Evolutionary conservation across 1,139 yeast species (phyloP), one percentile per base, ranked within the genome.

Genomic region (Yamadazyma atmosphaerica): DNA sequence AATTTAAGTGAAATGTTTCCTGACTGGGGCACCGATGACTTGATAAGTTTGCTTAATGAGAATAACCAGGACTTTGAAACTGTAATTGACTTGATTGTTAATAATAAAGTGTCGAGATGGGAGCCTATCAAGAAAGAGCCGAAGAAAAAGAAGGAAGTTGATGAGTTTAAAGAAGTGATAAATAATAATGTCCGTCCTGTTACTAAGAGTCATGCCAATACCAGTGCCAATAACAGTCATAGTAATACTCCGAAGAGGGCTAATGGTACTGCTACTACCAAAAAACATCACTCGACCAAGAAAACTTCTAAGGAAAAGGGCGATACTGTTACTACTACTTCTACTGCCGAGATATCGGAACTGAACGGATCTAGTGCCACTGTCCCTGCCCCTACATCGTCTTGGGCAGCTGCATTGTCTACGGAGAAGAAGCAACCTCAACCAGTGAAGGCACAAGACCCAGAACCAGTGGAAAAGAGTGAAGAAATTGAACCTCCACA

Each of bases 11-110:
- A 92, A 61, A 73, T 92, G 73, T 90, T 92, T 69, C 96, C 97
- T 31, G 96, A 87, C 58, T 92, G 98, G 98, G 79, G 87, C 41
- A 72, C 77, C 38, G 96, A 86, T 33, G 98, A 92, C 60, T 79
- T 92, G 60, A 67, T 75, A 38, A 79, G 84, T 39, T 81, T 88
- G 43, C 79, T 90, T 50, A 72, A 73, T 43, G 98, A 92, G 63
- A 78, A 85, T 51, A 59, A 65, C 44, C 75, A 83, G 50, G 89
- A 86, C 56, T 72, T 88, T 50, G 95, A 86, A 56, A 74, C 78
- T 36, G 88, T 92, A 49, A 84, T 87, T 51, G 90, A 85, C 57
- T 83, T 89, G 63, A 90, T 92, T 63, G 83, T 94, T 44, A 86
- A 88, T 49, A 96, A 94, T 50, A 76, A 77, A 56, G 79, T 77